These are phyloP conservation scores for Boletellus dicymbophilus DNA, from an alignment of 1,284 basidiomycete genomes.

Conservation along the genomic window DNA sequence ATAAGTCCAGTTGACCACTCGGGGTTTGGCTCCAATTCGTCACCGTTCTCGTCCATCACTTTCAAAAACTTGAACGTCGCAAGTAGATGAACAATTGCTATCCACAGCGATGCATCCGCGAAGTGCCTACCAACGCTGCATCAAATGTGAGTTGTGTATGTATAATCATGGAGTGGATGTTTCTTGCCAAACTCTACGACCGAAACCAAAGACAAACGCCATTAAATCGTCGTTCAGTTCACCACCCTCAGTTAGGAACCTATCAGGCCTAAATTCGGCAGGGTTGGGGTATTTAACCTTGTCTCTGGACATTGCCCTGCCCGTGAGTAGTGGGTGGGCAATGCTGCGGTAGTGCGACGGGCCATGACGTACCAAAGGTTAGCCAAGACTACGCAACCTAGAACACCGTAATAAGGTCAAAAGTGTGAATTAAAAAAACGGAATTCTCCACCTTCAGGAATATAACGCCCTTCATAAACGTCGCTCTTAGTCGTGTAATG, in stretches of 20 bases:
- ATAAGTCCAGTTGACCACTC: conserved; percentile 30
- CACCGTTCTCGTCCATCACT: conserved; percentile 25
- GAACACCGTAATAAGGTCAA: conserved; percentile 12
- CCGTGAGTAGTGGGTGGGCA: conserved; percentile 9
- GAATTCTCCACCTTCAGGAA: conserved; percentile 26
- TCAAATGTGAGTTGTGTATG: conserved; percentile 2
- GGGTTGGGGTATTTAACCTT: conserved; percentile 28
- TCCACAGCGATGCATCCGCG: conserved; percentile 34
- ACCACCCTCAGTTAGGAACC: conserved; percentile 28
- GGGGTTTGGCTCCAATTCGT: conserved; percentile 28
- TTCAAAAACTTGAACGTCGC: conserved; percentile 33
- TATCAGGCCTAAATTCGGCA: conserved; percentile 28
- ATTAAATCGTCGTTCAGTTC: conserved; percentile 29
- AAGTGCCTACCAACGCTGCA: conserved; percentile 29
- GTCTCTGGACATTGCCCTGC: conserved; percentile 36
- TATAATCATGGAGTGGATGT: neutral
- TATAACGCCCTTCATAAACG: conserved; percentile 27
- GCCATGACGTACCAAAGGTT: conserved; percentile 28
- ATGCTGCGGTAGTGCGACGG: neutral
- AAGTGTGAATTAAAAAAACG: neutral
- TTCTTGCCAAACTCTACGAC: conserved; percentile 31
- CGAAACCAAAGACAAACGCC: conserved; percentile 30
- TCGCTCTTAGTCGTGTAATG: conserved; percentile 27
- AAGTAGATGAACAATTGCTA: conserved; percentile 33
- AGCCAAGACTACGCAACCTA: conserved; percentile 33